phyloP scores from a whole-genome alignment of 352 stramenopile species.

The Phytopythium boreale region DNA sequence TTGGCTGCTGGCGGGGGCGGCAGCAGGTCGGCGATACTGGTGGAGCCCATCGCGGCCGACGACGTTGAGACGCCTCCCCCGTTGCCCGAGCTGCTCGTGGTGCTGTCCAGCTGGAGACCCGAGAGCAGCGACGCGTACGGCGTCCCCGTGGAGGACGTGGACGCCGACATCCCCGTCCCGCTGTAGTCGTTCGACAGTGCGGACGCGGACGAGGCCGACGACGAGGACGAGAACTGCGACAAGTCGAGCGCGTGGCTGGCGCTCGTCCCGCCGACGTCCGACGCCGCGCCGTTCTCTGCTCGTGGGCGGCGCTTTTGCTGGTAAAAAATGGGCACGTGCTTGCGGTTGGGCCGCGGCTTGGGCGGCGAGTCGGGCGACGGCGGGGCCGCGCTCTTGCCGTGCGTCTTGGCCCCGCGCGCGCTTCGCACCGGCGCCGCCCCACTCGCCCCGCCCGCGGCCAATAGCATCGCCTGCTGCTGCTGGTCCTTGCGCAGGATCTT shows the following conservation, averaged over 20 bases:
- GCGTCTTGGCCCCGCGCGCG: slow-evolving; percentile 6
- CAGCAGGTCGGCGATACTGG: slow-evolving; percentile 12
- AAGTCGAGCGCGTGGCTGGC: slow-evolving; percentile 4
- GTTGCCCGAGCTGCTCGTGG: slow-evolving; percentile 9
- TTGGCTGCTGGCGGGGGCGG: slow-evolving; percentile 34
- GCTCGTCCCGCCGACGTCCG: neutral
- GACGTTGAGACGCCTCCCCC: neutral
- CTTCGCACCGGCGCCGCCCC: neutral
- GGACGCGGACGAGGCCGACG: slow-evolving; percentile 30
- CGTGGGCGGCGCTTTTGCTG: slow-evolving; percentile 36
- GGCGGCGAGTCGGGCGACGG: slow-evolving; percentile 39
- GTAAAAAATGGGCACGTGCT: slow-evolving; percentile 85
- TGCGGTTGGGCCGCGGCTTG: slow-evolving; percentile 75
- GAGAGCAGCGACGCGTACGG: slow-evolving; percentile 26
- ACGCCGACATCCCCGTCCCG: slow-evolving; percentile 11
- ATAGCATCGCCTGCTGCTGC: neutral
- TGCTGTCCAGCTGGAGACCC: slow-evolving; percentile 25
- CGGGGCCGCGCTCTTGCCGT: slow-evolving; percentile 1
- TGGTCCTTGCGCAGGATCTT: slow-evolving; percentile 63
- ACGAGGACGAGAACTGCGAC: slow-evolving; percentile 8
- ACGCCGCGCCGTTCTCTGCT: slow-evolving; percentile 14
- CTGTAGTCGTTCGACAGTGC: slow-evolving; percentile 9
- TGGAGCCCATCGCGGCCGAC: neutral
- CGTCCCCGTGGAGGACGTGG: slow-evolving; percentile 28
- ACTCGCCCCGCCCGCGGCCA: neutral